phyloP scores from a whole-genome alignment of 164 flowering plant species.

The Amborella trichopoda region DNA sequence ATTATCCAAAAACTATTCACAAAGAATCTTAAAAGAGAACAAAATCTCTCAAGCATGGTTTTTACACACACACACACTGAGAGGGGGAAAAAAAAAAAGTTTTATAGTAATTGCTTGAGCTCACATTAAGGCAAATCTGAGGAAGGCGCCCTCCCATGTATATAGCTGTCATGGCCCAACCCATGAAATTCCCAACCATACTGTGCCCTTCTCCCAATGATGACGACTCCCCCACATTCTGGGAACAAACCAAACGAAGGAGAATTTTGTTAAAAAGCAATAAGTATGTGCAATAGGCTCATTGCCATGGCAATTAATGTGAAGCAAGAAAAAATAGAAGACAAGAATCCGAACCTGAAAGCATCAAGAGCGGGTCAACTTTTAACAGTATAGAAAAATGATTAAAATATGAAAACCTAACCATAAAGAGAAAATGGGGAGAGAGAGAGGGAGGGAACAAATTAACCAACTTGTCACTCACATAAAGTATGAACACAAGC shows the following conservation, averaged over 20 bases:
- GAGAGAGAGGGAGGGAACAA: no score
- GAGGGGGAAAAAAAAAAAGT: not conserved
- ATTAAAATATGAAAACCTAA: no score
- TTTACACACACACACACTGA: not conserved
- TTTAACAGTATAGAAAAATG: no score
- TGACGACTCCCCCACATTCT: not conserved
- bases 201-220: conserved; percentile 13
- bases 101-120: conserved; percentile 1
- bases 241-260: not conserved
- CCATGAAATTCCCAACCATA: conserved; percentile 41
- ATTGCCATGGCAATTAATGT: no score
- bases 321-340: no score
- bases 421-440: no score
- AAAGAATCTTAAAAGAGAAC: no score
- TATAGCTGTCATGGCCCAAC: conserved; percentile 82
- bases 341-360: no score
- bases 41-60: not conserved
- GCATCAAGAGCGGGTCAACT: no score
- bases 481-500: no score
- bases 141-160: conserved; percentile 91
- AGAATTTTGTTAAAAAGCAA: not conserved
- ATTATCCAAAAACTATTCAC: not conserved
- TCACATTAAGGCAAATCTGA: conserved; percentile 73
- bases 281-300: not conserved
- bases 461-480: no score